Conservation (phyloP, 768 basidiomycete species). For the Kwoniella shandongensis region DNA sequence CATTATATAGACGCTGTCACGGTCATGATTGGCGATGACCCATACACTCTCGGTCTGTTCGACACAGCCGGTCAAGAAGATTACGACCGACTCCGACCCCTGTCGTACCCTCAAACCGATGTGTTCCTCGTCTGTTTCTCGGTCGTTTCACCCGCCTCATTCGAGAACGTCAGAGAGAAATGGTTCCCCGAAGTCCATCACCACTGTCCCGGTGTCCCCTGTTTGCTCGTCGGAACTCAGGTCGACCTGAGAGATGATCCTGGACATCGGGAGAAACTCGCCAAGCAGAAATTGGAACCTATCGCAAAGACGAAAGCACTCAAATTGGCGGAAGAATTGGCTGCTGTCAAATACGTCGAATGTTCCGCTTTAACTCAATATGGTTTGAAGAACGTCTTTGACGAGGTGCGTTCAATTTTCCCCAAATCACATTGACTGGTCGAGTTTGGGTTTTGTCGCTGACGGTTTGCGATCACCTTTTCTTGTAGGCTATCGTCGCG, state of each 20-base stretch:
- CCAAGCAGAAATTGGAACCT: slow-evolving; percentile 93
- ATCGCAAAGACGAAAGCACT: slow-evolving; percentile 86
- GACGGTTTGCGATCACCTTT: neutral
- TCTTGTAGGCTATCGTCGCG: slow-evolving; percentile 85
- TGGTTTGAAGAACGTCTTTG: slow-evolving; percentile 99
- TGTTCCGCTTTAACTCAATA: slow-evolving; percentile 99
- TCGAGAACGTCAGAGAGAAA: slow-evolving; percentile 99
- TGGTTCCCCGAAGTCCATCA: slow-evolving; percentile 99
- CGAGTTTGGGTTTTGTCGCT: slow-evolving; percentile 5
- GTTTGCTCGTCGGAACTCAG: slow-evolving; percentile 98
- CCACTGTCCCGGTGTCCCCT: slow-evolving; percentile 98
- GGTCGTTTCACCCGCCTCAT: slow-evolving; percentile 95
- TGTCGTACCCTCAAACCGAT: slow-evolving; percentile 99
- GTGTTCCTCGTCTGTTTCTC: slow-evolving; percentile 99
- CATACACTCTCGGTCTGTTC: slow-evolving; percentile 95
- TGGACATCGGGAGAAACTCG: slow-evolving; percentile 90
- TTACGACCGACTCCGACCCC: slow-evolving; percentile 96
- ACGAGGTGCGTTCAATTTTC: slow-evolving; percentile 70
- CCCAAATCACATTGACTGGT: neutral
- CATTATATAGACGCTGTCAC: slow-evolving; percentile 70
- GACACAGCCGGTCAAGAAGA: slow-evolving; percentile 99
- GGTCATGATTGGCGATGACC: slow-evolving; percentile 99
- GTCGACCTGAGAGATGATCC: slow-evolving; percentile 92
- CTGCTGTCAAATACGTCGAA: slow-evolving; percentile 98
- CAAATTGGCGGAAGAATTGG: slow-evolving; percentile 91